Evolutionary conservation across 495 filamentous ascomycete species (phyloP), one percentile per base, ranked within the genome.

Genomic region (Astrothelium subdiscretum): DNA sequence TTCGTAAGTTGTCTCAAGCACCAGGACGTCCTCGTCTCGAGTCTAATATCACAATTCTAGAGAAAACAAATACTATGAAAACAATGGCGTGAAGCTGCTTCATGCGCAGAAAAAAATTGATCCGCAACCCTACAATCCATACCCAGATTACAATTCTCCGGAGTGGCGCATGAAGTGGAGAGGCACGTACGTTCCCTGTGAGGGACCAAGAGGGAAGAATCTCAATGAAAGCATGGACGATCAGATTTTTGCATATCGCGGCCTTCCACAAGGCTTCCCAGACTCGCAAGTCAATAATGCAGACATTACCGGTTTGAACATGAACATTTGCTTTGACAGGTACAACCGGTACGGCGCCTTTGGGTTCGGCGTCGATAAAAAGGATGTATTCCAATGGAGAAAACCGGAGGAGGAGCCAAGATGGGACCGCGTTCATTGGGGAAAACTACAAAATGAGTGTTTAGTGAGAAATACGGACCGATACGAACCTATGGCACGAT

Each of bases 351-450:
- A 77, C 57, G 79, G 75, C 1, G 73, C 79, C 0, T 83, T 83
- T 64, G 81, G 81, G 1, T 75, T 73, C 32, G 75, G 72, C 11
- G 73, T 78, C 20, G 71, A 74, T 61, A 73, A 77, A 60, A 67
- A 75, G 13, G 69, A 75, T 12, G 62, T 63, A 0, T 31, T 57
- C 11, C 60, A 63, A 13, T 69, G 58, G 69, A 73, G 6, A 22
- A 67, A 26, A 52, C 66, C 65, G 32, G 65, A 66, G 11, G 66
- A 69, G 52, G 63, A 74, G 40, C 67, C 66, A 12, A 67, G 72
- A 85, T 94, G 88, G 89, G 75, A 83, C 31, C 73, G 73, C 0
- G 81, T 91, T 26, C 76, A 83, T 59, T 96, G 91, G 91, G 83
- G 85, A 10, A 65, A 77, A 3, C 73, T 95, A 3, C 88, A 92